Conservation (phyloP, 129 eudicot species). For the Chrysanthemum seticuspe region DNA sequence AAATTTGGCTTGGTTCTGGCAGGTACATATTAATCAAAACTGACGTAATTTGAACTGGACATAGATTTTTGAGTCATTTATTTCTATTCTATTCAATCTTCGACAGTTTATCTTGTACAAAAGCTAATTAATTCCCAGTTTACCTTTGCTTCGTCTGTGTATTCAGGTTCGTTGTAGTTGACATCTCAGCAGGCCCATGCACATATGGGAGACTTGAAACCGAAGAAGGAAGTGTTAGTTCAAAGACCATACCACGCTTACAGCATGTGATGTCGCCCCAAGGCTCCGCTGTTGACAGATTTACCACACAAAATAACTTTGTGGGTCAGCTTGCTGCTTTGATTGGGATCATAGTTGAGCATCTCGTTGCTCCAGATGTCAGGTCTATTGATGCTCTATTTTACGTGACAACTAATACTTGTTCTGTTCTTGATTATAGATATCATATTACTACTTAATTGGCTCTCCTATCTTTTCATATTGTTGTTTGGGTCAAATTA, state of each 20-base stretch:
- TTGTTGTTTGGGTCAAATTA: background rate
- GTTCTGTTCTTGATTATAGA: conserved; percentile 6
- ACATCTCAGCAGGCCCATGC: conserved; percentile 97
- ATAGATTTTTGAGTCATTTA: conserved; percentile 13
- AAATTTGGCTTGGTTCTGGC: conserved; percentile 91
- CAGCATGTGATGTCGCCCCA: conserved; percentile 55
- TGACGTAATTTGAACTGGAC: conserved; percentile 7
- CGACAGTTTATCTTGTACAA: conserved; percentile 12
- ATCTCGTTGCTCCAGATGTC: conserved; percentile 96
- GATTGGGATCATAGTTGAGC: conserved; percentile 79
- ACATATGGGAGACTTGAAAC: conserved; percentile 98
- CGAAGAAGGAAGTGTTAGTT: conserved; percentile 95
- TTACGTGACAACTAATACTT: conserved; percentile 6
- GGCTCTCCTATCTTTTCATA: background rate
- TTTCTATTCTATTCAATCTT: conserved; percentile 14
- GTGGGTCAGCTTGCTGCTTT: conserved; percentile 88
- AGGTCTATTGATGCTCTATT: conserved; percentile 43
- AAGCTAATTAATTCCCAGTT: background rate
- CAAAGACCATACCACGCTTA: conserved; percentile 86
- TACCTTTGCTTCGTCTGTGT: conserved; percentile 13
- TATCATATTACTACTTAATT: background rate
- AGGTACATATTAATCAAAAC: conserved; percentile 47
- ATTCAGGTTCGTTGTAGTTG: conserved; percentile 78
- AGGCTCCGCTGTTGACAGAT: conserved; percentile 39
- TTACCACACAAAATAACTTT: conserved; percentile 61